Percentiles rank a stretch among this genome's conserved stretches.
Conservation (phyloP, 331 rosid genomes). For the Malus hybrid region DNA sequence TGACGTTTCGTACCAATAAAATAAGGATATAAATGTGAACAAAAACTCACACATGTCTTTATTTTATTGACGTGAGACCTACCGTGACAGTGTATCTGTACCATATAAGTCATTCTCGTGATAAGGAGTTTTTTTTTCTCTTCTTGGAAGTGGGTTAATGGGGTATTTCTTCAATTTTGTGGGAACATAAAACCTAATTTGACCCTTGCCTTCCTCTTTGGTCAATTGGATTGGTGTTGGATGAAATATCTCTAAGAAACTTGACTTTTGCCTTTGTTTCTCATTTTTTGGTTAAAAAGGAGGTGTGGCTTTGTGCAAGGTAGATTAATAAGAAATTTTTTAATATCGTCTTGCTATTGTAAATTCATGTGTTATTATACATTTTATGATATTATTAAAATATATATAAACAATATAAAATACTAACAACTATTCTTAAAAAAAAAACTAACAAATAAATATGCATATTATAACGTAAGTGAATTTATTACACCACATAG, state of each 20-base stretch:
- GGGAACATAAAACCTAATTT: background rate
- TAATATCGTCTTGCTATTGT: background rate
- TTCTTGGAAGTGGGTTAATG: background rate
- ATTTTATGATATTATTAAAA: too few species aligned
- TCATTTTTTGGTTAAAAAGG: background rate
- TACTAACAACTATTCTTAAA: too few species aligned
- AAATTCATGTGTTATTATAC: background rate
- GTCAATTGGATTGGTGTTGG: background rate
- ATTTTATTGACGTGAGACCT: accelerated
- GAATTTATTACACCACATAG: too few species aligned
- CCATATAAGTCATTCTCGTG: too few species aligned
- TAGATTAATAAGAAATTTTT: background rate
- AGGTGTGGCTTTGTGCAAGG: background rate
- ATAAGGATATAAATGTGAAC: too few species aligned
- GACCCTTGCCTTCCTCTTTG: background rate
- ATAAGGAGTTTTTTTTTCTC: too few species aligned
- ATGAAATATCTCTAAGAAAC: background rate
- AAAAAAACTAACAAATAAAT: too few species aligned
- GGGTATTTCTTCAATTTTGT: background rate
- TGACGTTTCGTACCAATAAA: too few species aligned
- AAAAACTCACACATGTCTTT: too few species aligned
- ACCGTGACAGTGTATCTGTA: accelerated
- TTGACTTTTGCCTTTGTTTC: background rate
- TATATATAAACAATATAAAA: too few species aligned
- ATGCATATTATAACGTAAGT: background rate